These are phyloP conservation scores for Eucalyptus paniculata DNA, from an alignment of 345 rosid species.

Conservation along the genomic window DNA sequence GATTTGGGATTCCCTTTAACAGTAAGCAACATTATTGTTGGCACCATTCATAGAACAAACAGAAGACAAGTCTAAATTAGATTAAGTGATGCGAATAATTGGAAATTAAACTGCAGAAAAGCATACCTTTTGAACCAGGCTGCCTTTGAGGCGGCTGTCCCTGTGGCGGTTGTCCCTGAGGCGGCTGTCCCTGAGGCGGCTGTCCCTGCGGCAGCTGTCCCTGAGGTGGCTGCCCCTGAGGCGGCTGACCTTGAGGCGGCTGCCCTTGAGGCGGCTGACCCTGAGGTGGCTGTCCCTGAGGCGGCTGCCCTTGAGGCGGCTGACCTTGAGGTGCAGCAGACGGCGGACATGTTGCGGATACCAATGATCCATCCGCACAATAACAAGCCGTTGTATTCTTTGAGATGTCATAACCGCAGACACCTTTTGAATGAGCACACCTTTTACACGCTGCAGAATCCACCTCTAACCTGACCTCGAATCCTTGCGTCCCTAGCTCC, in stretches of 20 bases:
- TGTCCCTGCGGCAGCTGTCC: no score
- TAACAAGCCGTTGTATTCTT: background rate
- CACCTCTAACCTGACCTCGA: background rate
- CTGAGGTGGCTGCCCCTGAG: no score
- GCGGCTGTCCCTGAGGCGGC: no score
- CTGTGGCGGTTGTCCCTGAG: no score
- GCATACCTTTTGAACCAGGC: background rate
- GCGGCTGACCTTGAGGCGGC: no score
- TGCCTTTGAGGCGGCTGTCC: no score
- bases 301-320: background rate
- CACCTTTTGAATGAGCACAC: background rate
- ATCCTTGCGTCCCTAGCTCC: background rate
- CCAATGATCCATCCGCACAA: background rate
- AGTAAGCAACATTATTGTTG: background rate
- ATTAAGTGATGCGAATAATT: background rate
- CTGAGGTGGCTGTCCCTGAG: no score
- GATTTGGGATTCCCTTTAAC: background rate
- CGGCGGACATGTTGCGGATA: accelerated
- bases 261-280: no score
- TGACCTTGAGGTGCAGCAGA: background rate
- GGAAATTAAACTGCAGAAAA: background rate
- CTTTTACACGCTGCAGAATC: background rate
- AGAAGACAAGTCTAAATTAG: background rate
- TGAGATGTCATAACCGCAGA: background rate
- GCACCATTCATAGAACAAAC: background rate